phyloP scores from a whole-genome alignment of 768 basidiomycete species.

The Daedaleopsis nitida region DNA sequence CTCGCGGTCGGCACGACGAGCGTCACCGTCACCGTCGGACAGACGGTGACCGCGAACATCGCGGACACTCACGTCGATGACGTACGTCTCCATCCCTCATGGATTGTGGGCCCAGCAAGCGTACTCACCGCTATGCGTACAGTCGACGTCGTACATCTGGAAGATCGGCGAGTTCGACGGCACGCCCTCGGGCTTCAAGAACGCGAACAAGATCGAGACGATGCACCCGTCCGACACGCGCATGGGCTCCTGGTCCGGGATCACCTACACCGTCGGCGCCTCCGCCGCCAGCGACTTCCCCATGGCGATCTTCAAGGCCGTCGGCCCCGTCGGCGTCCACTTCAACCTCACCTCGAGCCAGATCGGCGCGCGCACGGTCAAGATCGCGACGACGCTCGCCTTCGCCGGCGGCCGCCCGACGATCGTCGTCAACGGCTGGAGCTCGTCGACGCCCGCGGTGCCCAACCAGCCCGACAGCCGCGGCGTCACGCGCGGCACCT shows the following conservation, averaged over 20 bases:
- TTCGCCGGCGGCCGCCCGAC: constrained; percentile 51
- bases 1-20: constrained; percentile 45
- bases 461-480: constrained; percentile 19
- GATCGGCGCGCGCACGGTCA: constrained; percentile 48
- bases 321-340: constrained; percentile 46
- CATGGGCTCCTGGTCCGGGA: constrained; percentile 49
- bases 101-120: constrained; percentile 28
- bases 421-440: constrained; percentile 47
- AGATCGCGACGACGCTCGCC: constrained; percentile 47
- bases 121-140: constrained; percentile 36
- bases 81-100: background rate
- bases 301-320: constrained; percentile 53
- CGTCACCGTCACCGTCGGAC: constrained; percentile 44
- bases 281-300: constrained; percentile 42
- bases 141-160: constrained; percentile 43
- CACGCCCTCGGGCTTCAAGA: constrained; percentile 48
- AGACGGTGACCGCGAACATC: constrained; percentile 26
- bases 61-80: background rate
- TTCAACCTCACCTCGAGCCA: constrained; percentile 46
- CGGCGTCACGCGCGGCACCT: constrained; percentile 50
- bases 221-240: constrained; percentile 54
- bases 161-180: constrained; percentile 46
- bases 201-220: constrained; percentile 51
- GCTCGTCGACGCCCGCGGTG: constrained; percentile 41
- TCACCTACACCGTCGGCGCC: constrained; percentile 47